These are phyloP conservation scores for Gracilaria caudata DNA, from an alignment of 23 red algal species.

Conservation along the genomic window DNA sequence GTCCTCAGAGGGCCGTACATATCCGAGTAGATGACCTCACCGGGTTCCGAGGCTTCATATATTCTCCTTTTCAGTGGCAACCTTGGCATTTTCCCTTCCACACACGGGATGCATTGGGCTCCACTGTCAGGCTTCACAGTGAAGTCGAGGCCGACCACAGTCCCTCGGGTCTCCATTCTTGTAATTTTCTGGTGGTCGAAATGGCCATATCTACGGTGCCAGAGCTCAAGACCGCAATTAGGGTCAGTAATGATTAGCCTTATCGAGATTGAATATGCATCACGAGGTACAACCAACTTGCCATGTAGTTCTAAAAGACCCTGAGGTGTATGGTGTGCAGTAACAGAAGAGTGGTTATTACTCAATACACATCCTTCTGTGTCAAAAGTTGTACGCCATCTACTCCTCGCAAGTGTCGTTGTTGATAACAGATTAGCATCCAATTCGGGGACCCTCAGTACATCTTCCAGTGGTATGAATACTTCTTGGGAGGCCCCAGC, in stretches of 20 bases:
- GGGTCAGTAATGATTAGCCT: neutral
- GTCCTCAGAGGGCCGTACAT: constrained; percentile 25
- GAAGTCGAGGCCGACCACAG: neutral
- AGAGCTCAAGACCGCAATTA: neutral
- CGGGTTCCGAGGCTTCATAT: neutral
- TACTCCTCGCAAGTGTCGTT: neutral
- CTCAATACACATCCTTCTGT: neutral
- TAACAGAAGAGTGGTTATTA: too few species aligned
- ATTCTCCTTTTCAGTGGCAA: neutral
- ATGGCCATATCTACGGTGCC: neutral
- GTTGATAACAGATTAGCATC: neutral
- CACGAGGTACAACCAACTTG: too few species aligned
- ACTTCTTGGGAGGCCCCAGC: too few species aligned
- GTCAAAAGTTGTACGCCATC: neutral
- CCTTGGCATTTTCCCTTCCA: neutral
- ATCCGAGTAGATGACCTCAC: constrained; percentile 35
- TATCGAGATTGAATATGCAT: too few species aligned
- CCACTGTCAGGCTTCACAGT: neutral
- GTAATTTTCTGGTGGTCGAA: neutral
- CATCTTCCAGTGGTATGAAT: neutral
- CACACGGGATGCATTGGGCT: neutral
- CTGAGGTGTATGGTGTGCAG: too few species aligned
- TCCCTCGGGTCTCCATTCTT: neutral
- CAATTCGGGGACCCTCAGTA: neutral
- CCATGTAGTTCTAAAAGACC: too few species aligned